Evolutionary conservation across 2,329 filamentous ascomycete genomes (phyloP), one percentile per base, ranked within the genome.

Genomic region (Onygena corvina): DNA sequence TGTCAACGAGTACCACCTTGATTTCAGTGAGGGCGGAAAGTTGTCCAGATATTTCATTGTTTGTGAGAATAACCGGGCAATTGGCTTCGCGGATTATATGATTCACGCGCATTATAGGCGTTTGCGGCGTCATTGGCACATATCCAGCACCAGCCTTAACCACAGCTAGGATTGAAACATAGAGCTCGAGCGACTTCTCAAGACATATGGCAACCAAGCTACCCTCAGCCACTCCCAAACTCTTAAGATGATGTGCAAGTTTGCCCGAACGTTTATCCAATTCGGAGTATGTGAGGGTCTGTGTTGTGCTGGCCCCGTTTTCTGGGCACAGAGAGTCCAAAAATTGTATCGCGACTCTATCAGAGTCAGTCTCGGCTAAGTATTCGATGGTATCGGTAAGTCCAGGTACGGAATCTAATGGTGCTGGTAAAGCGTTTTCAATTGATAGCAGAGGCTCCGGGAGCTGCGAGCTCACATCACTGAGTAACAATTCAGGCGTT

Each of bases 141-240:
- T 93, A 92, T 5, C 81, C 86, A 58, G 80, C 81, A 6, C 86
- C 86, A 3, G 79, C 70, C 59, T 93, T 93, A 27, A 86, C 64
- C 18, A 82, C 75, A 1, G 79, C 87, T 25, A 94, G 70, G 21
- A 94, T 85, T 0, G 80, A 74, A 23, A 81, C 71, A 59, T 94
- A 94, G 0, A 93, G 67, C 21, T 79, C 64, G 1, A 79, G 63
- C 0, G 82, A 89, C 60, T 92, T 93, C 18, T 89, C 77, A 76
- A 93, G 81, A 40, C 83, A 71, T 38, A 94, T 76, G 29, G 80
- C 81, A n/a, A 93, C 70, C 7, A 86, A 67, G 12, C 78, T 71
- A 5, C 80, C 76, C 1, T 71, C 64, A 1, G 63, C 53, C 0
- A 75, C 67, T 0, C 75, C 74, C 1, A 66, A 60, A 2, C 67